Percentiles rank a stretch among this genome's conserved stretches.
These are phyloP conservation scores for Flaveria trinervia DNA, from an alignment of 129 eudicot genomes.

Conservation along the genomic window DNA sequence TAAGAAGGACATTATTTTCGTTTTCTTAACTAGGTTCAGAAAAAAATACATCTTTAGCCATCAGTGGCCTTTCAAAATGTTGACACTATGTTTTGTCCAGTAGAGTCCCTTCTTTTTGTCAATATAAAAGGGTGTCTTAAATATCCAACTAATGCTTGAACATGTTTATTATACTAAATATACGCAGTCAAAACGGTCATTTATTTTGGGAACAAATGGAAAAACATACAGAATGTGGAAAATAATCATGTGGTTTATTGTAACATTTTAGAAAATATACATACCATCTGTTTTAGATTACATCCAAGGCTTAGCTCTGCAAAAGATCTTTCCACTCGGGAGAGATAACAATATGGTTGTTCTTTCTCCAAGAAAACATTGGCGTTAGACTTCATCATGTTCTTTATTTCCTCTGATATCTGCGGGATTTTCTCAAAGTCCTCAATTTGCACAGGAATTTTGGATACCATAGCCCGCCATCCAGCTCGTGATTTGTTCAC, in stretches of 20 bases:
- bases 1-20: neutral
- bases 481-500: conserved; percentile 93
- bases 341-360: conserved; percentile 81
- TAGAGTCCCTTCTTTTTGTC: neutral
- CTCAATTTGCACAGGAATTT: conserved; percentile 64
- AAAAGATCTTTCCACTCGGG: conserved; percentile 68
- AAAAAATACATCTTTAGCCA: neutral
- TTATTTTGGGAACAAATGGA: neutral
- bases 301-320: conserved; percentile 92
- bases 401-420: conserved; percentile 71
- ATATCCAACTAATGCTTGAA: conserved; percentile 2
- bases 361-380: conserved; percentile 81
- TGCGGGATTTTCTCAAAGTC: conserved; percentile 69
- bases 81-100: neutral
- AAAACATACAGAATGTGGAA: neutral
- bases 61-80: neutral
- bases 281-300: conserved; percentile 77
- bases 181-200: neutral
- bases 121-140: neutral
- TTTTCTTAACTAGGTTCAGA: neutral
- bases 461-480: conserved; percentile 71
- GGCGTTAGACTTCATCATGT: conserved; percentile 61
- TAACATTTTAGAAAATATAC: conserved; percentile 15
- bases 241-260: conserved; percentile 5
- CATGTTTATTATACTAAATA: neutral